Percentiles rank a stretch among this genome's conserved stretches.
Evolutionary conservation across 345 rosid species (phyloP).

Genomic region (Dovyalis caffra): DNA sequence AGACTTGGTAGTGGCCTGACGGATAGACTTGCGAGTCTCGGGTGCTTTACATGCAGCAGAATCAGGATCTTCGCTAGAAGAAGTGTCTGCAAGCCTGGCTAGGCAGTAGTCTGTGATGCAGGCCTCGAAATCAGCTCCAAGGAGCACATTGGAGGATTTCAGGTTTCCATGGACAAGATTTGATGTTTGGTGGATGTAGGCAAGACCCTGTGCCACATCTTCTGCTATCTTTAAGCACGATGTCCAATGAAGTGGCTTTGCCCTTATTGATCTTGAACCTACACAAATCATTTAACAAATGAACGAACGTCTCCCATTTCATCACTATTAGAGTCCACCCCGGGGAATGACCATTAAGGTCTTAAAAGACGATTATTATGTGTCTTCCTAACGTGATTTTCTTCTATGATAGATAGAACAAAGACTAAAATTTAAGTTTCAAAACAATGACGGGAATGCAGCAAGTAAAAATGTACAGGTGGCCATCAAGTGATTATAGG

Average conservation of each 20-base stretch:
- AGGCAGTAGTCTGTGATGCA: conserved; percentile 85
- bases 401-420: background rate
- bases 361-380: background rate
- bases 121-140: conserved; percentile 91
- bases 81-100: conserved; percentile 57
- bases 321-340: background rate
- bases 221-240: conserved; percentile 97
- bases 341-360: background rate
- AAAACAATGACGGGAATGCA: background rate
- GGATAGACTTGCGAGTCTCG: conserved; percentile 66
- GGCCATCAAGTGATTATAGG: background rate
- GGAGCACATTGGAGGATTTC: conserved; percentile 81
- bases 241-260: conserved; percentile 95
- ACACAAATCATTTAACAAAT: conserved; percentile 15
- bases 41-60: conserved; percentile 71
- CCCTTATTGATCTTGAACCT: conserved; percentile 86
- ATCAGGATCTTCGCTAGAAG: conserved; percentile 62
- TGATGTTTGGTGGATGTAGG: conserved; percentile 84
- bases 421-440: background rate
- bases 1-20: conserved; percentile 56
- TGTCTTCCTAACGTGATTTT: background rate
- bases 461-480: background rate
- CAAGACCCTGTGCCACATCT: conserved; percentile 85
- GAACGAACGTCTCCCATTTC: background rate
- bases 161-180: conserved; percentile 81